These are phyloP conservation scores for Puccinellia tenuiflora DNA, from an alignment of 176 grass and related monocot species.

Conservation along the genomic window DNA sequence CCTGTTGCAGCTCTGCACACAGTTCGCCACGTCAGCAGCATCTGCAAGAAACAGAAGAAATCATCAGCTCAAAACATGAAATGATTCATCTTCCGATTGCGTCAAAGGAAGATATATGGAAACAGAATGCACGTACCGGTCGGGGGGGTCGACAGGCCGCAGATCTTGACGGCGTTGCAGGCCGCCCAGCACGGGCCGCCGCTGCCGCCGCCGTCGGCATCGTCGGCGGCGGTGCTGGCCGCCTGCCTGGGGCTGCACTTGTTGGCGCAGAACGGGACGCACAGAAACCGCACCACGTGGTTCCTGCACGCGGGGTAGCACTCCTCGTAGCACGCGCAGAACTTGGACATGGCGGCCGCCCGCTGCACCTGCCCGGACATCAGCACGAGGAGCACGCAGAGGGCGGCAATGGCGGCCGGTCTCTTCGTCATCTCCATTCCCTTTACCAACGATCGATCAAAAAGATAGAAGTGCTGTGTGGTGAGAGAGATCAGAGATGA, in stretches of 20 bases:
- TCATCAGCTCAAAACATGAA: background rate
- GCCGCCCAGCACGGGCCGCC: background rate
- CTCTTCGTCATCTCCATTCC: background rate
- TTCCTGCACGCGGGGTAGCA: constrained; percentile 1
- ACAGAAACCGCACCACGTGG: background rate
- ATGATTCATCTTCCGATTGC: background rate
- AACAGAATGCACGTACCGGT: background rate
- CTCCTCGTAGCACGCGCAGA: background rate
- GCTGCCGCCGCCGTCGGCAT: background rate
- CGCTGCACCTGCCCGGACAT: background rate
- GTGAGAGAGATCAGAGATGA: background rate
- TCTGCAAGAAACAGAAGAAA: background rate
- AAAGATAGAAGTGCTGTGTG: background rate
- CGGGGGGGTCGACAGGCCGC: background rate
- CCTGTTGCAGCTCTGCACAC: background rate
- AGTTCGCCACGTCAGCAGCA: background rate
- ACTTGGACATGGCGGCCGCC: background rate
- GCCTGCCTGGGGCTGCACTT: background rate
- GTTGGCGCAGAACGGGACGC: background rate
- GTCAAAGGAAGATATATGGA: background rate
- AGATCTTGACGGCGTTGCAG: background rate
- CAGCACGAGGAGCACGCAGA: background rate
- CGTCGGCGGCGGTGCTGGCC: background rate
- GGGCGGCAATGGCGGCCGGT: background rate
- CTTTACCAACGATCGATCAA: background rate